Evolutionary conservation across 1,284 basidiomycete genomes (phyloP).

Genomic region (Pterula multifida): DNA sequence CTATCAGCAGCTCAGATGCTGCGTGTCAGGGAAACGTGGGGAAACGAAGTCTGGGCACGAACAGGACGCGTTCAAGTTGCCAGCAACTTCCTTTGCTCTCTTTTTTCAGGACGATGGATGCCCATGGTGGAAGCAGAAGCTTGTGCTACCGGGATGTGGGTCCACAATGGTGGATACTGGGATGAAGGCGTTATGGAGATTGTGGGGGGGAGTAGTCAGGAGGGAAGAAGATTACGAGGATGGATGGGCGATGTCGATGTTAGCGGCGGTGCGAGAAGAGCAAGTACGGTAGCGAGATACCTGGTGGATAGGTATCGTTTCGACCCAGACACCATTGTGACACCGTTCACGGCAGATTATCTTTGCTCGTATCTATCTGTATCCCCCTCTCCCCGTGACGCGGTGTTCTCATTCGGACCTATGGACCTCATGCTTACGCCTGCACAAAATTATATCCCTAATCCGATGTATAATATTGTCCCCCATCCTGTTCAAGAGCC

Average conservation of each 20-base stretch:
- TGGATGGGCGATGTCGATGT: conserved; percentile 70
- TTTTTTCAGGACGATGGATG: conserved; percentile 61
- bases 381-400: conserved; percentile 56
- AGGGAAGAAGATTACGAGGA: conserved; percentile 51
- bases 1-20: conserved; percentile 35
- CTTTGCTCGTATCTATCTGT: conserved; percentile 66
- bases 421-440: conserved; percentile 67
- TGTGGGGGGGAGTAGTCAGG: conserved; percentile 60
- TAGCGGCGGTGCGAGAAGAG: conserved; percentile 41
- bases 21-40: conserved; percentile 61
- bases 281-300: conserved; percentile 59
- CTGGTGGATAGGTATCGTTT: conserved; percentile 72
- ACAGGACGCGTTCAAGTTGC: conserved; percentile 62
- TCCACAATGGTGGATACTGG: conserved; percentile 54
- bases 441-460: conserved; percentile 58
- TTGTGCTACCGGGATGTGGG: conserved; percentile 65
- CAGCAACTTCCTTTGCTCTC: conserved; percentile 57
- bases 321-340: conserved; percentile 51
- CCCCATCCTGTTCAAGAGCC: conserved; percentile 71
- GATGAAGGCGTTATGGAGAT: conserved; percentile 67
- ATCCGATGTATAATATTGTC: conserved; percentile 54
- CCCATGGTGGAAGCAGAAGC: conserved; percentile 67
- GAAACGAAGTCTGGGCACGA: conserved; percentile 57
- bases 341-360: conserved; percentile 65
- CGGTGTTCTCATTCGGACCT: conserved; percentile 63